Base-by-base conservation (phyloP, 1,284 basidiomycete species). In the Boletus subluridellus region DNA sequence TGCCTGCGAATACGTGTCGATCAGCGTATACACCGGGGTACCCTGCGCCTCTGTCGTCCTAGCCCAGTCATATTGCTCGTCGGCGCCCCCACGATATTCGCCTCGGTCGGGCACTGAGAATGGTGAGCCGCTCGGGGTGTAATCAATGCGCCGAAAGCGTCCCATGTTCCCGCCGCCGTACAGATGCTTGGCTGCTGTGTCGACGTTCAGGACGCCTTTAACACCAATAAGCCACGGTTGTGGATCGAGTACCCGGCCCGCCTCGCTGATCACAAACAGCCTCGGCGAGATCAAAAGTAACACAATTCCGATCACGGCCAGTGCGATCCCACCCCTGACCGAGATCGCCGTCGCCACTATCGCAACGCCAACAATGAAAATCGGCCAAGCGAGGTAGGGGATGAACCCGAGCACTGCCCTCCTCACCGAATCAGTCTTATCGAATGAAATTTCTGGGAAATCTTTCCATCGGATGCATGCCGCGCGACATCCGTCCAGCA, bases 201-300 rank as follows among this genome's bases (percentile, higher is more conserved):
- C 28, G 15, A 35, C 37, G 11, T 63, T 49, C 14, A 63, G 4
- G 24, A 61, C 49, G 4, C 62, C 62, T 28, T 63, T 63, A 2
- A 63, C 52, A 2, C 62, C 62, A 1, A 63, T 53, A 14, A 63
- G 24, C 62, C 62, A 63, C 3, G 62, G 62, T 24, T 63, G 64
- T 10, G 58, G 38, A 6, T 4, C 10, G 5, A 50, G 6, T 9
- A 63, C 39, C 7, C 62, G 62, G 5, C 64, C 62, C 30, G 44
- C 14, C 17, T 58, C 44, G 4, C 55, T 35, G 24, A 49, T 15
- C 30, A 57, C 44, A 6, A 58, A 50, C 21, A 57, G 9, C 30
- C 21, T 52, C 15, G 51, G 51, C 14, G 51, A 51, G 4, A 7
- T 11, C 30, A 52, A 17, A 5, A 34, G 54, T 8, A 41, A 37